A percentile compares a stretch with the other conserved stretches of the same genome.
These are phyloP conservation scores for Pinus taeda DNA, from an alignment of 75 land plant species.

Conservation along the genomic window DNA sequence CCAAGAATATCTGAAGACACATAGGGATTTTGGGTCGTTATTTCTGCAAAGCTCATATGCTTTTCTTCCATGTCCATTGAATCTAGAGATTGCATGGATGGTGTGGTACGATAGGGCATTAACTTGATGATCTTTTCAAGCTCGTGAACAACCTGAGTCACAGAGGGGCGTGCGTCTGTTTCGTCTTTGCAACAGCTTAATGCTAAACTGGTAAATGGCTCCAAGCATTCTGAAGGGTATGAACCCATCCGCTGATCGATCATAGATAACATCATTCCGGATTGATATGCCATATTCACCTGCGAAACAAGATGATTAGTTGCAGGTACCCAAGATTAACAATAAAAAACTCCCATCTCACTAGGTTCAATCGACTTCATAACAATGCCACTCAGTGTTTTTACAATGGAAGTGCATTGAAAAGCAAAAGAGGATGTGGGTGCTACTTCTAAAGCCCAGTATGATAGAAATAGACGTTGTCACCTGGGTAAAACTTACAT, in stretches of 20 bases:
- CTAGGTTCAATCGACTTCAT: no score
- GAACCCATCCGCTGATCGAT: constrained; percentile 66
- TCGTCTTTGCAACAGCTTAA: constrained; percentile 59
- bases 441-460: no score
- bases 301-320: constrained; percentile 13
- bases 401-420: no score
- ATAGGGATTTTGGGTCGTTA: neutral
- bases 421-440: no score
- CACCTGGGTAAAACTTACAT: no score
- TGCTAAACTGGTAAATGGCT: constrained; percentile 55
- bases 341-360: no score
- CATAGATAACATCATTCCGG: constrained; percentile 51
- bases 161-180: constrained; percentile 58
- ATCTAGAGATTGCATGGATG: neutral
- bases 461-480: no score
- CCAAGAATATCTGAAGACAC: constrained; percentile 24
- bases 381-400: no score
- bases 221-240: constrained; percentile 61
- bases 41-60: no score
- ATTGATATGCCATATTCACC: constrained; percentile 59
- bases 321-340: no score
- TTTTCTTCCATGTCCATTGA: neutral
- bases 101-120: constrained; percentile 12
- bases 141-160: constrained; percentile 63
- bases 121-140: constrained; percentile 40